Evolutionary conservation across 2,329 filamentous ascomycete genomes (phyloP).

Genomic region (Claviceps monticola): DNA sequence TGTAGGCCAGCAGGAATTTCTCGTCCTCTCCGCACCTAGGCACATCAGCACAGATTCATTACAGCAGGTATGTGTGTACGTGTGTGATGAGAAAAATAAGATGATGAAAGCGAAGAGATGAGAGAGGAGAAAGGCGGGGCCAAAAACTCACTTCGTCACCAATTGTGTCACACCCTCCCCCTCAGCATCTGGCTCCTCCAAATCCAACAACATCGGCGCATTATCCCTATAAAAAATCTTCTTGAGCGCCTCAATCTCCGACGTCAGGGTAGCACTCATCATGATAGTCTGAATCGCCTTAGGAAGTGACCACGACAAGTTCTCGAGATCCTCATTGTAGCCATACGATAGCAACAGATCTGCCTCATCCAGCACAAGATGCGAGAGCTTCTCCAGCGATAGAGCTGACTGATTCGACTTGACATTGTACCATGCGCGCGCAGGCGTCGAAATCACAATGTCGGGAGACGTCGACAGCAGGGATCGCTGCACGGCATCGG

Average conservation of each 20-base stretch:
- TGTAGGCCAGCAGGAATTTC: slow-evolving; percentile 84
- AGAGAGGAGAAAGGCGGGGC: not conserved
- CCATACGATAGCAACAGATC: slow-evolving; percentile 90
- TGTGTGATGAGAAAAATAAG: not conserved
- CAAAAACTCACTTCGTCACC: slow-evolving; percentile 52
- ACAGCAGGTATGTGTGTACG: not conserved
- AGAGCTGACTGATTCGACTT: slow-evolving; percentile 50
- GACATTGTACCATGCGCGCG: slow-evolving; percentile 67
- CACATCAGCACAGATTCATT: slow-evolving; percentile 6
- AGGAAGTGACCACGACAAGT: slow-evolving; percentile 62
- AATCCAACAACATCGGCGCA: slow-evolving; percentile 63
- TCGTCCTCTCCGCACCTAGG: slow-evolving; percentile 80
- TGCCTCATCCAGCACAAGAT: slow-evolving; percentile 85
- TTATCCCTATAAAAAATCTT: slow-evolving; percentile 59
- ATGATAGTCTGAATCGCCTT: slow-evolving; percentile 80
- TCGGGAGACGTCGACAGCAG: slow-evolving; percentile 78
- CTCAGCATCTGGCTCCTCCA: slow-evolving; percentile 71
- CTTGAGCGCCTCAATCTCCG: slow-evolving; percentile 76
- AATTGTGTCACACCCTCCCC: slow-evolving; percentile 72
- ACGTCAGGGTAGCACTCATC: slow-evolving; percentile 84
- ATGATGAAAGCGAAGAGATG: not conserved
- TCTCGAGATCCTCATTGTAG: slow-evolving; percentile 79
- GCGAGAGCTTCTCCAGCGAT: slow-evolving; percentile 54
- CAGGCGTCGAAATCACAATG: slow-evolving; percentile 80
- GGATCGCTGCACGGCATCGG: slow-evolving; percentile 75